Conservation (phyloP, 169 alveolate genomes). For the Cyclospora cayetanensis region DNA sequence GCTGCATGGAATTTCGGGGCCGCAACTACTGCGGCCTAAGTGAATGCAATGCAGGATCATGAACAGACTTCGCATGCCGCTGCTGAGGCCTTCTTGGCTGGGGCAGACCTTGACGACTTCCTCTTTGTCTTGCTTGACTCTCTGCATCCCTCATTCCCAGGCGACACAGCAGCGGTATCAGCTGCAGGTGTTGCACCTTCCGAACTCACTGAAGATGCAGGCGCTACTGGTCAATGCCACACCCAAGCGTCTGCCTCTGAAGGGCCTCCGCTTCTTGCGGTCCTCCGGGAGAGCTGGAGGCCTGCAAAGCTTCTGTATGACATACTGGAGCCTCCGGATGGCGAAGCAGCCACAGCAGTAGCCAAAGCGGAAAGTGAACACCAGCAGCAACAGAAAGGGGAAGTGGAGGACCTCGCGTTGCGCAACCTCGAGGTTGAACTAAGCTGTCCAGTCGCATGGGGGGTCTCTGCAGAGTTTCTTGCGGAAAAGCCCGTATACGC, state of each 20-base stretch:
- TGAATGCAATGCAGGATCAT: neutral
- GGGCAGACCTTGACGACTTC: conserved; percentile 11
- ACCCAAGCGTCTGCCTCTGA: neutral
- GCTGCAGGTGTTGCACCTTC: conserved; percentile 12
- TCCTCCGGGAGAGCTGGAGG: neutral
- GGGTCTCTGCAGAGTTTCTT: neutral
- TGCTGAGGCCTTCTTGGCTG: neutral
- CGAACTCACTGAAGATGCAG: neutral
- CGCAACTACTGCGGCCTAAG: neutral
- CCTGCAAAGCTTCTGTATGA: neutral
- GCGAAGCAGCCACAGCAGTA: conserved; percentile 43
- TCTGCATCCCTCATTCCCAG: neutral
- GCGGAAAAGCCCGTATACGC: neutral
- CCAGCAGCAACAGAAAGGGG: neutral
- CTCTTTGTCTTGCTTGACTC: conserved; percentile 31
- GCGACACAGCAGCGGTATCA: conserved; percentile 16
- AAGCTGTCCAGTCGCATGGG: neutral
- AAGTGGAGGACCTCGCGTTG: neutral
- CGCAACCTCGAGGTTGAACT: neutral
- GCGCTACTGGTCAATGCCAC: neutral
- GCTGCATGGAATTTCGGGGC: neutral
- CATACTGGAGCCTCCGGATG: neutral
- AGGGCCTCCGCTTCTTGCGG: neutral
- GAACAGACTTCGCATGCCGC: neutral
- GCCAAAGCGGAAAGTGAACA: neutral